A percentile compares a stretch with the other conserved stretches of the same genome.
phyloP scores from a whole-genome alignment of 1,284 basidiomycete species.

The Ustilago bromivora region DNA sequence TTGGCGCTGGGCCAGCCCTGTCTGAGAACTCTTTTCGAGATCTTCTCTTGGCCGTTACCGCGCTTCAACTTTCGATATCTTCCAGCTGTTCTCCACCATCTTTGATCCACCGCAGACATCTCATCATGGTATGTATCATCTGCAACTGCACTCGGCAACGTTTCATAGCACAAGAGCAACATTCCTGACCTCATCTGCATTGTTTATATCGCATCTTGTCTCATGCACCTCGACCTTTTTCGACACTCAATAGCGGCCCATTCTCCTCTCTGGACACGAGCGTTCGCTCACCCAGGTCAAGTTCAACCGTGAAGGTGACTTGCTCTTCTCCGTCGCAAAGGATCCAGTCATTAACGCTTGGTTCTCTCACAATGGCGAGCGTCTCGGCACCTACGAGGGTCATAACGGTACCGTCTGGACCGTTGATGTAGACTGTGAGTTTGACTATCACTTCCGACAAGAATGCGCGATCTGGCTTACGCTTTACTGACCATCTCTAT shows the following conservation, averaged over 20 bases:
- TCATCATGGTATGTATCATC: constrained; percentile 10
- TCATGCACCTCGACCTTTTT: background rate
- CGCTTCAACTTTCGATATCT: background rate
- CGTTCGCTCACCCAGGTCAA: constrained; percentile 84
- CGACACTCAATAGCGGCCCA: constrained; percentile 36
- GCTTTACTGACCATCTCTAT: constrained; percentile 3
- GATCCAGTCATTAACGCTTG: constrained; percentile 95
- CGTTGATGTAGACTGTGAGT: constrained; percentile 82
- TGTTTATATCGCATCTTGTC: background rate
- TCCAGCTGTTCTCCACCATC: constrained; percentile 22
- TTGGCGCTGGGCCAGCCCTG: background rate
- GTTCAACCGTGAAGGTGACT: constrained; percentile 92
- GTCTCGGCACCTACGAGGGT: constrained; percentile 94
- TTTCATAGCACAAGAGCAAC: background rate
- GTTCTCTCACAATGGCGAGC: constrained; percentile 98
- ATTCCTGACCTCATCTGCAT: background rate
- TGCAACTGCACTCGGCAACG: background rate
- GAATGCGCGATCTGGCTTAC: background rate
- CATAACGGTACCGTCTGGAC: constrained; percentile 98
- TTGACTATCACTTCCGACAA: background rate
- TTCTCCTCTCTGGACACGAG: constrained; percentile 82
- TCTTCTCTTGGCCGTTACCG: constrained; percentile 18
- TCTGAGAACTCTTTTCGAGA: constrained; percentile 24
- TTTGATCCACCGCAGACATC: constrained; percentile 14
- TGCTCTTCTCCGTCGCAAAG: constrained; percentile 96